Base-by-base conservation (phyloP, 345 rosid species). In the Pugionium dolabratum region DNA sequence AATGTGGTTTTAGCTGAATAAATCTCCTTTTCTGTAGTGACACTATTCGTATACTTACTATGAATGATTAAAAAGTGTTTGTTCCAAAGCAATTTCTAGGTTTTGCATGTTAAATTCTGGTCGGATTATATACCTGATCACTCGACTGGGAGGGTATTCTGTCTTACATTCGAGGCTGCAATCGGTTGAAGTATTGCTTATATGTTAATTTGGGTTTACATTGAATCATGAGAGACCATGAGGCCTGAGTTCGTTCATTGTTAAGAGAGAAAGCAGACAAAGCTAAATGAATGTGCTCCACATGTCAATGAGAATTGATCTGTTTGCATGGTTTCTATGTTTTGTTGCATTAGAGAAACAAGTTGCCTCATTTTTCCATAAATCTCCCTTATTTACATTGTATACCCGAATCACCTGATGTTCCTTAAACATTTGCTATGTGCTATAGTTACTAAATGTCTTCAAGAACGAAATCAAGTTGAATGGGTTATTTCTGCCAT, bases 401-500 rank as follows among this genome's bases (percentile, higher is more conserved):
- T 63, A 63, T 18, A 18, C 18, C 18, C 18, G 18, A 18, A 18
- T 18, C 69, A 71, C 31, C 40, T 1, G 3, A 55, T 39, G 39
- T 42, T 47, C 42, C 66, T 50, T 51, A 18, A 18, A 51, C 71
- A 72, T 35, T 50, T 44, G 54, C 27, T 64, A 49, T 47, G 7
- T 59, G 26, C 44, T 59, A 27, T 7, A 7, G n/a, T 64, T 41
- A 51, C 57, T 11, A 40, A 29, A 57, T 29, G 3, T 34, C 6
- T 4, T 47, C 11, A 28, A 59, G 8, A 7, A 34, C 80, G 72
- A 80, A 70, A 77, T 77, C 74, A 57, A 81, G 46, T 58, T 84
- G 65, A 76, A 80, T 74, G 80, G 4, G 58, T 65, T 9, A 83
- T 35, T 50, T 76, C 73, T 67, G 85, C 75, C 79, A 80, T 80